A percentile compares a stretch with the other conserved stretches of the same genome.
Conservation (phyloP, 352 stramenopile species). For the Globisporangium cystogenes region DNA sequence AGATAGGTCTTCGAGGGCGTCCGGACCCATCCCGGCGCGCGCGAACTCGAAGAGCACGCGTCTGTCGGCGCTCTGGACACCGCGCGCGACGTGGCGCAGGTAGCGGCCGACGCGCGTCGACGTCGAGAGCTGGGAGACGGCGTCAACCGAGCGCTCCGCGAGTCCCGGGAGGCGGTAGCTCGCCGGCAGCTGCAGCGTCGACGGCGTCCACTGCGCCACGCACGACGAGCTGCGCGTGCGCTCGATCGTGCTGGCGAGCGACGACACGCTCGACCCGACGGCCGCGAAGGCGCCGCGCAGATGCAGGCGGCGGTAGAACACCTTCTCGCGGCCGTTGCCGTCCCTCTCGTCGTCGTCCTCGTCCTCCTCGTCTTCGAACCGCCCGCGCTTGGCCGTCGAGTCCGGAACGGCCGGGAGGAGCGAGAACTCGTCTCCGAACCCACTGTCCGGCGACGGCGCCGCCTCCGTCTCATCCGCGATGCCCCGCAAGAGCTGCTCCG, state of each 20-base stretch:
- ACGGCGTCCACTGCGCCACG: slow-evolving; percentile 33
- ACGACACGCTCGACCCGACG: slow-evolving; percentile 13
- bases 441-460: slow-evolving; percentile 5
- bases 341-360: slow-evolving; percentile 2
- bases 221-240: slow-evolving; percentile 21
- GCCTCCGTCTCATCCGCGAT: slow-evolving; percentile 14
- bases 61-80: slow-evolving; percentile 33
- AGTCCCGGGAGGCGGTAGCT: slow-evolving; percentile 12
- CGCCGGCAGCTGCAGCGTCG: slow-evolving; percentile 1
- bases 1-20: slow-evolving; percentile 57
- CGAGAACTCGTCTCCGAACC: slow-evolving; percentile 23
- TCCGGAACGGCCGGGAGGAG: slow-evolving; percentile 28
- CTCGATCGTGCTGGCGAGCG: slow-evolving; percentile 18
- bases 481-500: slow-evolving; percentile 23
- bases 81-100: slow-evolving; percentile 30
- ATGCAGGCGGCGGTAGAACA: slow-evolving; percentile 37
- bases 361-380: slow-evolving; percentile 13
- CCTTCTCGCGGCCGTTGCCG: slow-evolving; percentile 9
- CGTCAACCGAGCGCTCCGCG: slow-evolving; percentile 25
- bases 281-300: slow-evolving; percentile 39
- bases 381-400: not conserved
- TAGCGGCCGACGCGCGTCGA: slow-evolving; percentile 39
- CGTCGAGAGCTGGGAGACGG: slow-evolving; percentile 37
- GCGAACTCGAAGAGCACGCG: slow-evolving; percentile 75
- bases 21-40: slow-evolving; percentile 61